Evolutionary conservation across 495 filamentous ascomycete species (phyloP), one percentile per base, ranked within the genome.

Genomic region (Talaromyces ruber): DNA sequence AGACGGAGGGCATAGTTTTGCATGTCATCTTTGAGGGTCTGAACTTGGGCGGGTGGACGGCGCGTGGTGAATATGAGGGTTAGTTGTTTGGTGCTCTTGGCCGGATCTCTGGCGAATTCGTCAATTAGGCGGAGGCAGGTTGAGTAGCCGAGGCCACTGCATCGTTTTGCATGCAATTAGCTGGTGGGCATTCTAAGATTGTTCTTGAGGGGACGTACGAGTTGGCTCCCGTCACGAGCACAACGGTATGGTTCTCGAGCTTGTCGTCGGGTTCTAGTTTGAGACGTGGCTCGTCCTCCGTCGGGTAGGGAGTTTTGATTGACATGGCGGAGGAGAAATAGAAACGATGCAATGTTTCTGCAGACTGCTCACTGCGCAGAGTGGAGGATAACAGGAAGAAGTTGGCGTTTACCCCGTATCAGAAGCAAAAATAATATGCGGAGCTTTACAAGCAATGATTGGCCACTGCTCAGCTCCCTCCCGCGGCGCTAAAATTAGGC

Each of bases 71-170:
- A 77, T 30, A 84, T 72, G 22, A 84, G 68, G 7, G 74, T 77
- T 28, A 83, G 79, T 65, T 82, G 79, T 66, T 83, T 84, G 59
- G 87, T 78, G 28, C 80, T 76, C 25, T 81, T 72, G 25, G 88
- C 82, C 60, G 84, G 85, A 11, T 83, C 83, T 56, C 72, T 72
- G 61, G 96, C 82, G 82, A 96, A 98, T 69, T 97, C 92, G 76
- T 96, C 88, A 63, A 93, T 92, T 18, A 98, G 81, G 62, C 95
- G 92, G 63, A 86, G 83, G 67, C 90, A 91, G 61, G 90, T 94
- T 56, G 88, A 86, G 66, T 91, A 91, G 43, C 94, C 94, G 61
- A 98, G 86, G 54, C 94, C 94, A 72, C 95, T 97, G 14, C 28
- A n/a, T 21, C 21, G 14, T 16, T 14, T 28, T 28, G 21, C 14